Base-by-base conservation (phyloP, 2,329 filamentous ascomycete species). In the Ophioceras dolichostomum region DNA sequence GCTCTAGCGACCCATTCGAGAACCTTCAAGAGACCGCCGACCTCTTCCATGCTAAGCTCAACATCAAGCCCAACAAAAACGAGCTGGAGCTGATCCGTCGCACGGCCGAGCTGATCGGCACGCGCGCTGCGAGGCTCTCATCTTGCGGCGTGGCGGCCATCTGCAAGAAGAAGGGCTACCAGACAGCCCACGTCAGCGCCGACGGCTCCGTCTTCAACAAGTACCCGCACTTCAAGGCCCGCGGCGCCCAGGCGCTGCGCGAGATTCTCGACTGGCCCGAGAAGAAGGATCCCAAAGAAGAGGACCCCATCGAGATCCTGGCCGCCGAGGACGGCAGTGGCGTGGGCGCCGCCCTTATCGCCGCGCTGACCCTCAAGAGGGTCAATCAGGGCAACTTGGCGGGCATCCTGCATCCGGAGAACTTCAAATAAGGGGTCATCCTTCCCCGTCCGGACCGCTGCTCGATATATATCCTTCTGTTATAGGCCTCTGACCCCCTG, bases 171-270 rank as follows among this genome's bases (percentile, higher is more conserved):
- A 96, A 95, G 74, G 73, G 76, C 48, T 89, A 88, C 60, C 64
- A 82, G 53, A 72, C 74, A 27, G 94, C 85, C 66, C 91, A 96
- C 59, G 91, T 98, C 30, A 91, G 91, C 50, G 91, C 91, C 36
- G 91, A 98, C 55, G 91, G 91, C 27, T 94, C 85, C 14, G 89
- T 98, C 38, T 98, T 98, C 68, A 95, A 94, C 72, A 96, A 96
- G 60, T 98, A 98, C 64, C 91, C 91, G 10, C 83, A 94, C 64
- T 98, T 98, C 75, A 95, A 95, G 70, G 76, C 79, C 40, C 82
- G 91, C 38, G 88, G 89, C 39, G 89, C 91, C 12, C 71, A 80
- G 57, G 91, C 91, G 20, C 73, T 98, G 37, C 79, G 85, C 39
- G 91, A 98, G 68, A 95, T 98, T 47, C 76, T 98, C 27, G 89